A percentile compares a stretch with the other conserved stretches of the same genome.
These are phyloP conservation scores for Coemansia umbellata DNA, from an alignment of 192 early-diverging fungal species.

Conservation along the genomic window DNA sequence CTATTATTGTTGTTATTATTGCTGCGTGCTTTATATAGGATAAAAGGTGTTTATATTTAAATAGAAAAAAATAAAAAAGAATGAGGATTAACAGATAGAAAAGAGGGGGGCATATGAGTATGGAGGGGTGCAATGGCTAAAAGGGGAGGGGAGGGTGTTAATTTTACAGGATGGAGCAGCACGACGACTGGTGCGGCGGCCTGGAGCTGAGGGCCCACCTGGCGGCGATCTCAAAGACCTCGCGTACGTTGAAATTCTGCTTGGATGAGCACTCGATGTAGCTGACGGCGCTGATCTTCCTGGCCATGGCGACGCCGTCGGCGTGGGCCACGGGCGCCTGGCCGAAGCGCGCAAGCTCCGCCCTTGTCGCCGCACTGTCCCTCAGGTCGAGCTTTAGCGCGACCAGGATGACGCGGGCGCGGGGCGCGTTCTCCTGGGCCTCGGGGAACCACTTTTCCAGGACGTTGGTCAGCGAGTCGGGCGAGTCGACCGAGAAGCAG, in stretches of 20 bases:
- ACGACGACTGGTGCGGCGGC: slow-evolving; percentile 7
- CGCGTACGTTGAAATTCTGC: slow-evolving; percentile 24
- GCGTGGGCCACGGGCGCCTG: slow-evolving; percentile 37
- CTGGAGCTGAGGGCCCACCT: slow-evolving; percentile 48
- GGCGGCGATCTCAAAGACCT: slow-evolving; percentile 62
- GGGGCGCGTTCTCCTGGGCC: slow-evolving; percentile 14
- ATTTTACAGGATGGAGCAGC: slow-evolving; percentile 41
- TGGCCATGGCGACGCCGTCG: slow-evolving; percentile 65
- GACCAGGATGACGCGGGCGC: slow-evolving; percentile 17
- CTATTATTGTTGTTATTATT: background rate
- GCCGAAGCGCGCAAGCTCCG: slow-evolving; percentile 33
- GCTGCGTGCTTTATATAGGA: background rate
- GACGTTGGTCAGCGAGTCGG: slow-evolving; percentile 78
- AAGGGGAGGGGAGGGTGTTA: background rate
- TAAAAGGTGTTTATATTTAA: background rate
- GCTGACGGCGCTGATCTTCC: slow-evolving; percentile 68
- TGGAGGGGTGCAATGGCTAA: background rate
- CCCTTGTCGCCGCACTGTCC: slow-evolving; percentile 10
- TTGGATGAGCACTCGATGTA: slow-evolving; percentile 83
- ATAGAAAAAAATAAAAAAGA: background rate
- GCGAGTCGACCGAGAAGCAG: slow-evolving; percentile 84
- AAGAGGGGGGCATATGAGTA: background rate
- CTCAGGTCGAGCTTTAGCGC: slow-evolving; percentile 43
- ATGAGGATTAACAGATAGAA: background rate
- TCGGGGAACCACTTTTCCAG: slow-evolving; percentile 38